phyloP scores from a whole-genome alignment of 371 early-diverging fungal genomes.

The Rhizopus delemar region DNA sequence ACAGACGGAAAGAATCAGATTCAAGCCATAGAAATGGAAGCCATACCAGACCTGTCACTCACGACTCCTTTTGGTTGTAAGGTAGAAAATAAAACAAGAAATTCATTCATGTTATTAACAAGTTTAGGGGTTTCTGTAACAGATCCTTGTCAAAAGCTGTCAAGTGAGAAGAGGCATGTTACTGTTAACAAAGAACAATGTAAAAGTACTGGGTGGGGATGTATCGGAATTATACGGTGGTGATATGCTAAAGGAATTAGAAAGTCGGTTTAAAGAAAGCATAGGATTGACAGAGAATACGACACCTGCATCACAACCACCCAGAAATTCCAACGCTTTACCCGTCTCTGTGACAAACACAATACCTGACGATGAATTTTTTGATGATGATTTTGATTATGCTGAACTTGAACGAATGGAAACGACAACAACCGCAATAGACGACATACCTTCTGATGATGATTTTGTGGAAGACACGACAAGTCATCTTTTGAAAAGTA shows the following conservation, averaged over 20 bases:
- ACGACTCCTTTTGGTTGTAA: constrained; percentile 48
- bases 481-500: not conserved
- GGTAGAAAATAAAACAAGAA: constrained; percentile 17
- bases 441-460: not conserved
- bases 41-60: constrained; percentile 27
- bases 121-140: not conserved
- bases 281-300: constrained; percentile 15
- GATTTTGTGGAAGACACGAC: not conserved
- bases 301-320: not conserved
- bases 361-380: constrained; percentile 1
- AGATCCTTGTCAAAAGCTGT: constrained; percentile 40
- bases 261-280: constrained; percentile 26
- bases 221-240: constrained; percentile 32
- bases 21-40: constrained; percentile 36
- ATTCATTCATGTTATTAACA: not conserved
- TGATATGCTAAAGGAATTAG: constrained; percentile 34
- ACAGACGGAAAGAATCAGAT: constrained; percentile 40
- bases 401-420: not conserved
- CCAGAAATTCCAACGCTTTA: not conserved
- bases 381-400: constrained; percentile 13
- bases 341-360: not conserved
- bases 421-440: not conserved
- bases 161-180: constrained; percentile 39
- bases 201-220: constrained; percentile 39
- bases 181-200: constrained; percentile 26